These are phyloP conservation scores for Penicillium goetzii DNA, from an alignment of 495 filamentous ascomycete species.

Conservation along the genomic window DNA sequence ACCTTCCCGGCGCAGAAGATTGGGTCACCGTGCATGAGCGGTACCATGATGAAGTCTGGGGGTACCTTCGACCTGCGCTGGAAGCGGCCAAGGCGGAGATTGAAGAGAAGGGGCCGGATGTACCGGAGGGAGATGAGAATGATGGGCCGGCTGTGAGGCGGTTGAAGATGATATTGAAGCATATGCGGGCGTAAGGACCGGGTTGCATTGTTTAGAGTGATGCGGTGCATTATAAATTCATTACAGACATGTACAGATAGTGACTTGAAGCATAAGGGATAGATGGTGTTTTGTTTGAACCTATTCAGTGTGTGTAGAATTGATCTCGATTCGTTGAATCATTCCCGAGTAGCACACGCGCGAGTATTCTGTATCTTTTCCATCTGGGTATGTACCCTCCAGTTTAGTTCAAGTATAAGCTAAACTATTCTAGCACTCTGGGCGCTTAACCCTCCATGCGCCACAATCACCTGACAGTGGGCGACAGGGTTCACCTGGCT, in stretches of 20 bases:
- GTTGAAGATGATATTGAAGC: slow-evolving; percentile 55
- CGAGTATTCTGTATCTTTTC: no score
- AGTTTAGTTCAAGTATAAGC: not conserved
- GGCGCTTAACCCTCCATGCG: not conserved
- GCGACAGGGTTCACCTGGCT: not conserved
- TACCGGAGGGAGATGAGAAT: slow-evolving; percentile 37
- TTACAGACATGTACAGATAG: not conserved
- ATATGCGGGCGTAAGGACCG: slow-evolving; percentile 42
- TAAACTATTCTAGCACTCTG: not conserved
- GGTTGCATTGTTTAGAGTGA: not conserved
- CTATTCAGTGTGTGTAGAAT: not conserved
- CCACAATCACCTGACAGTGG: not conserved
- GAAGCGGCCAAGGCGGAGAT: slow-evolving; percentile 66
- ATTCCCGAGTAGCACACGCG: no score
- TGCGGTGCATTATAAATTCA: not conserved
- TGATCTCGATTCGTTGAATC: no score
- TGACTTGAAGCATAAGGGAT: not conserved
- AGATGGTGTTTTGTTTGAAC: not conserved
- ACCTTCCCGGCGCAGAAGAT: slow-evolving; percentile 45
- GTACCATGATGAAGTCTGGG: slow-evolving; percentile 82
- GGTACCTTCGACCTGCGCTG: slow-evolving; percentile 64
- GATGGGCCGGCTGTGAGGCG: slow-evolving; percentile 51
- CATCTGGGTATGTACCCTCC: not conserved
- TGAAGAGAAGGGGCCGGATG: slow-evolving; percentile 43
- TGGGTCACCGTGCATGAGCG: slow-evolving; percentile 66